Percentiles rank a stretch among this genome's conserved stretches.
phyloP scores from a whole-genome alignment of 2,329 filamentous ascomycete genomes.

The Fonsecaea erecta region DNA sequence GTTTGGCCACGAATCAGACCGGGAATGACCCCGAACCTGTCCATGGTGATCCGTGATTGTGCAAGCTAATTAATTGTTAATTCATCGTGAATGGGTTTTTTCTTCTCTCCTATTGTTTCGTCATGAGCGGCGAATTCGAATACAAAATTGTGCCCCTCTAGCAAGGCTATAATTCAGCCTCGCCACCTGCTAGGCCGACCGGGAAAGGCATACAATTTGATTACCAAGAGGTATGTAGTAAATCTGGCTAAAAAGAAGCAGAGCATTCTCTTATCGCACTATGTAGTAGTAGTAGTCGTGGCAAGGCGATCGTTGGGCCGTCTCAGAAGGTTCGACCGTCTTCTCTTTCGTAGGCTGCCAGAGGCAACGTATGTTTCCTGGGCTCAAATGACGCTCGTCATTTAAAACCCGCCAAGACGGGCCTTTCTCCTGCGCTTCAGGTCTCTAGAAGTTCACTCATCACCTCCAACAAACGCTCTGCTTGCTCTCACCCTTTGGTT shows the following conservation, averaged over 20 bases:
- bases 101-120: not conserved
- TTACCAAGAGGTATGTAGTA: not conserved
- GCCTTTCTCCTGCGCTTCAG: constrained; percentile 13
- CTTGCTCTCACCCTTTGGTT: constrained; percentile 19
- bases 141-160: not conserved
- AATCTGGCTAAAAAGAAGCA: not conserved
- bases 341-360: constrained; percentile 29
- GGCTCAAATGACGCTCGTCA: constrained; percentile 19
- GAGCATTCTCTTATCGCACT: not conserved
- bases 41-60: not conserved
- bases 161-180: constrained; percentile 11
- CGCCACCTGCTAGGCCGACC: not conserved
- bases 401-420: constrained; percentile 30
- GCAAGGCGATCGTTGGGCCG: constrained; percentile 9
- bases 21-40: not conserved
- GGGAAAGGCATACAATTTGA: not conserved
- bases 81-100: not conserved
- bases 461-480: constrained; percentile 15
- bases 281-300: constrained; percentile 3
- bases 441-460: constrained; percentile 13
- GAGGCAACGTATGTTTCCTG: constrained; percentile 26
- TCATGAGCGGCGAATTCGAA: not conserved
- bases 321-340: constrained; percentile 24
- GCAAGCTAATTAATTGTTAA: not conserved
- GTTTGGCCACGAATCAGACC: constrained; percentile 1